A percentile compares a stretch with the other conserved stretches of the same genome.
Evolutionary conservation across 2,329 filamentous ascomycete genomes (phyloP).

Genomic region (Trichoderma sp.): DNA sequence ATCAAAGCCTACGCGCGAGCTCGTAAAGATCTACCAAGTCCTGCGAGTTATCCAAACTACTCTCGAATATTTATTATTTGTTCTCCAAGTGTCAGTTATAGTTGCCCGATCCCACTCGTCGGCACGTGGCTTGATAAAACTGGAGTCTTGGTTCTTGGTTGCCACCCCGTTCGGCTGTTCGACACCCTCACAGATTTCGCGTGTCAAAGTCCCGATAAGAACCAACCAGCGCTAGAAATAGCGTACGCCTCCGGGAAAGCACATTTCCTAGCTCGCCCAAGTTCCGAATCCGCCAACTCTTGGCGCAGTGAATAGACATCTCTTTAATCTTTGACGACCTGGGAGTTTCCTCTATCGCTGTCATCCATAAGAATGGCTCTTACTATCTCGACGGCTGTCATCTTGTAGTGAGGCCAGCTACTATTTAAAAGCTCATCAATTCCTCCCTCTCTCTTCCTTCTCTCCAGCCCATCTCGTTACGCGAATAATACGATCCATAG

Average conservation of each 20-base stretch:
- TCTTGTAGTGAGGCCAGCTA: background rate
- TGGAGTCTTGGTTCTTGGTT: background rate
- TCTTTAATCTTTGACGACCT: background rate
- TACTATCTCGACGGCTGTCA: background rate
- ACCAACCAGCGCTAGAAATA: background rate
- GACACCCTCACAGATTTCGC: background rate
- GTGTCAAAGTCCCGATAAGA: background rate
- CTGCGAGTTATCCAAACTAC: background rate
- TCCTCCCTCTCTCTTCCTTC: background rate
- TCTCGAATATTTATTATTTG: background rate
- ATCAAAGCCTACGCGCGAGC: background rate
- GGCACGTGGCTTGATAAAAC: background rate
- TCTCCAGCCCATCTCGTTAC: background rate
- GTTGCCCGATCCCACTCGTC: background rate
- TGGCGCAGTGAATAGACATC: background rate
- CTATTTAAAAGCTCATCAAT: background rate
- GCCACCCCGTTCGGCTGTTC: background rate
- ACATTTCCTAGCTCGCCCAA: background rate
- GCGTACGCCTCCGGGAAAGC: background rate
- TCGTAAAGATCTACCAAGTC: background rate
- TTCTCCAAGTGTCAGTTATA: background rate
- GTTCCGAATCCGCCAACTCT: background rate
- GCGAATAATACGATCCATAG: too few relatives aligned
- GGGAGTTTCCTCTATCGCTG: background rate
- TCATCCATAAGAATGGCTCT: conserved; percentile 4